phyloP scores from a whole-genome alignment of 768 basidiomycete genomes.

The Lactifluus hygrophoroides region DNA sequence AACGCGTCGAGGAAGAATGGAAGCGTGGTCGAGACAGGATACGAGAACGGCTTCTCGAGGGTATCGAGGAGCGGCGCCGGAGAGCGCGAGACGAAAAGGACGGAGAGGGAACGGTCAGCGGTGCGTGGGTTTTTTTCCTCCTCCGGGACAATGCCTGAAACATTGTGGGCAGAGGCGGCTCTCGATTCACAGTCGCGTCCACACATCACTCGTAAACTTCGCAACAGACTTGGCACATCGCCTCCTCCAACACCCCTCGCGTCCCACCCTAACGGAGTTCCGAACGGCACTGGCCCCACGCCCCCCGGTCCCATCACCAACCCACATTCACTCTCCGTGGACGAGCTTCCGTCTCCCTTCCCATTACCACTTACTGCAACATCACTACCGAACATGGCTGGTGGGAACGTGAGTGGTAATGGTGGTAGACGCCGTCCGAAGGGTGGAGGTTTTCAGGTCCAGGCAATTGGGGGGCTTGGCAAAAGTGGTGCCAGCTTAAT shows the following conservation, averaged over 20 bases:
- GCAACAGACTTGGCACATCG: constrained; percentile 69
- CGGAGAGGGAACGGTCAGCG: constrained; percentile 71
- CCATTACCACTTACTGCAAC: constrained; percentile 61
- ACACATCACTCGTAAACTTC: constrained; percentile 76
- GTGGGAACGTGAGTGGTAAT: constrained; percentile 20
- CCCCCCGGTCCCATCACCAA: constrained; percentile 59
- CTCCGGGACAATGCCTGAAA: background rate
- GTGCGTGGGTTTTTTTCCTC: constrained; percentile 31
- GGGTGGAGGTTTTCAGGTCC: constrained; percentile 40
- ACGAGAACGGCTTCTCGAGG: constrained; percentile 69
- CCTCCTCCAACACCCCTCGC: constrained; percentile 69
- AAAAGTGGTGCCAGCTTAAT: constrained; percentile 58
- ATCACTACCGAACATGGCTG: constrained; percentile 29
- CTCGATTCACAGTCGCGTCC: constrained; percentile 70
- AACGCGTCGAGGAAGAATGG: constrained; percentile 79
- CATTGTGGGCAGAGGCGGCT: constrained; percentile 45
- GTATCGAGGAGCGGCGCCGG: constrained; percentile 73
- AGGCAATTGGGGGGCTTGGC: constrained; percentile 59
- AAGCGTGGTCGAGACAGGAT: constrained; percentile 65
- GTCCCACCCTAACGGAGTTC: constrained; percentile 27
- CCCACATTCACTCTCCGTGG: constrained; percentile 77
- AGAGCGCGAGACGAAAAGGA: constrained; percentile 84
- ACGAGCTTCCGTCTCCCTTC: constrained; percentile 82
- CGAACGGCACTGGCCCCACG: constrained; percentile 33
- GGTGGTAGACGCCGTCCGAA: constrained; percentile 32